Conservation (phyloP, 805 yeast species). For the Saturnispora hagleri region DNA sequence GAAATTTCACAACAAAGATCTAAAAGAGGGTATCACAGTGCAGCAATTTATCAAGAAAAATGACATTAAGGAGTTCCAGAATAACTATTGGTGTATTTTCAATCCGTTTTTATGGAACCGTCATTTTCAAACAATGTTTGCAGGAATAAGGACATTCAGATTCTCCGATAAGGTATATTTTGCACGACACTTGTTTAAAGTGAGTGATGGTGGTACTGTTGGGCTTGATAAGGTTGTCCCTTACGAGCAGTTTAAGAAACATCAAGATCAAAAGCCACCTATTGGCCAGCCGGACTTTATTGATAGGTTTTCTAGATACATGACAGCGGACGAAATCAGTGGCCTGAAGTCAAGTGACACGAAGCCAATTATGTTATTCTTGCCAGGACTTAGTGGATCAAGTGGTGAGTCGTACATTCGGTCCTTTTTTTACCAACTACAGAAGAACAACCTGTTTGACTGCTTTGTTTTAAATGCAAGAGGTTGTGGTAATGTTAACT, state of each 20-base stretch:
- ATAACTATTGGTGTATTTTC: constrained; percentile 43
- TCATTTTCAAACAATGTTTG: constrained; percentile 65
- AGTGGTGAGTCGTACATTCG: constrained; percentile 74
- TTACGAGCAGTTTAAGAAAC: constrained; percentile 19
- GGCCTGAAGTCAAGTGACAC: constrained; percentile 22
- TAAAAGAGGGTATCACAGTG: constrained; percentile 10
- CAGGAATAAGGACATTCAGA: constrained; percentile 47
- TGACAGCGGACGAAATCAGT: constrained; percentile 37
- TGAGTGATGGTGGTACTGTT: constrained; percentile 60
- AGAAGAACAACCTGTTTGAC: constrained; percentile 39
- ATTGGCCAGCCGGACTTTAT: constrained; percentile 30
- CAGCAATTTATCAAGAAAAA: constrained; percentile 16
- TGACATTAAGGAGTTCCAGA: constrained; percentile 33
- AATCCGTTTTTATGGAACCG: constrained; percentile 65
- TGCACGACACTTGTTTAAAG: constrained; percentile 56
- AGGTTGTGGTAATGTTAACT: constrained; percentile 64
- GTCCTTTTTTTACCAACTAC: constrained; percentile 37
- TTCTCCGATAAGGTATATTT: constrained; percentile 51
- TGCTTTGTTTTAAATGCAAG: constrained; percentile 61
- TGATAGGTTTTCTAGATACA: constrained; percentile 46
- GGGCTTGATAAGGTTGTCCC: constrained; percentile 67
- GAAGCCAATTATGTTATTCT: constrained; percentile 51
- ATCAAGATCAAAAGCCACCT: constrained; percentile 22
- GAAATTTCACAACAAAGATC: constrained; percentile 1
- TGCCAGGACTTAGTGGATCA: constrained; percentile 82